Percentiles rank a stretch among this genome's conserved stretches.
Evolutionary conservation across 2,329 filamentous ascomycete species (phyloP).

Genomic region (Xylaria hypoxylon): DNA sequence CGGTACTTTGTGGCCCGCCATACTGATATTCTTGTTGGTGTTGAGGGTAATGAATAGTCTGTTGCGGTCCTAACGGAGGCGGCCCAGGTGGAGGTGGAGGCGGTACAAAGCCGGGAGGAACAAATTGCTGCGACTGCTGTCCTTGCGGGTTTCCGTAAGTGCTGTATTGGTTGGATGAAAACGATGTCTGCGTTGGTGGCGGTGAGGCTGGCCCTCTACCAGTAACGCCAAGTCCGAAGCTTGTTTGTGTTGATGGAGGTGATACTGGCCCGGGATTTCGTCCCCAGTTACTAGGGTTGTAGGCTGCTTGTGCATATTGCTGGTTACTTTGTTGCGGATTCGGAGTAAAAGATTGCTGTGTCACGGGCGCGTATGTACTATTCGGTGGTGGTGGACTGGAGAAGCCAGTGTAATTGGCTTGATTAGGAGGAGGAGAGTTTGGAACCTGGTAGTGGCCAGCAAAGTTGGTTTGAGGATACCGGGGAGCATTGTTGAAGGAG

Average conservation of each 20-base stretch:
- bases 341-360: conserved; percentile 50
- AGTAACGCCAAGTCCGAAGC: conserved; percentile 51
- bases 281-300: conserved; percentile 71
- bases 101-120: conserved; percentile 70
- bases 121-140: conserved; percentile 59
- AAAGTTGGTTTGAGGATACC: conserved; percentile 67
- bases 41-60: conserved; percentile 67
- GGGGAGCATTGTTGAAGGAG: conserved; percentile 60
- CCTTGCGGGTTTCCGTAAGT: conserved; percentile 60
- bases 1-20: conserved; percentile 37
- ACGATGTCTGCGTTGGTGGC: conserved; percentile 61
- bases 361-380: conserved; percentile 47
- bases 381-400: conserved; percentile 56
- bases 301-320: conserved; percentile 61
- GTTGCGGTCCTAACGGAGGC: conserved; percentile 70
- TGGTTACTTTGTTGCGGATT: conserved; percentile 56
- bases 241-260: conserved; percentile 56
- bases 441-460: conserved; percentile 70
- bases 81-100: conserved; percentile 73
- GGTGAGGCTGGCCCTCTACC: conserved; percentile 62
- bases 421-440: conserved; percentile 66
- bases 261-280: conserved; percentile 66
- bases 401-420: conserved; percentile 59
- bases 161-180: conserved; percentile 60
- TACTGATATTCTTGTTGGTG: conserved; percentile 50